Percentiles rank a stretch among this genome's conserved stretches.
Conservation (phyloP, 495 filamentous ascomycete species). For the Pyronema domesticum region DNA sequence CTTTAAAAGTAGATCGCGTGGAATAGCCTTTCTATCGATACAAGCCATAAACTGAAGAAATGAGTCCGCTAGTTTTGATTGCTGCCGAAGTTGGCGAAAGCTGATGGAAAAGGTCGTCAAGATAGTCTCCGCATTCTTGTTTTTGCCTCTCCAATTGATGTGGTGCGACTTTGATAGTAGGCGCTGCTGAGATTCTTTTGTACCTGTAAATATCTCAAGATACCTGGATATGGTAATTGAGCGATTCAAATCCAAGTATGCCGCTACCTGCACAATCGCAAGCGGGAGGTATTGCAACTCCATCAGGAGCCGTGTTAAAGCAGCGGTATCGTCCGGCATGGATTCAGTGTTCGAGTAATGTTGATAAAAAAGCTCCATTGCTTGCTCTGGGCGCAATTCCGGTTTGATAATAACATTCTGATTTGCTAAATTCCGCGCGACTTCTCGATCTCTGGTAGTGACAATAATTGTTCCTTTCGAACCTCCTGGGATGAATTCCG, state of each 20-base stretch:
- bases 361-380: background rate
- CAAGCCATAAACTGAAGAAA: conserved; percentile 24
- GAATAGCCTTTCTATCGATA: conserved; percentile 25
- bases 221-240: background rate
- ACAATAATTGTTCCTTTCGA: conserved; percentile 23
- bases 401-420: background rate
- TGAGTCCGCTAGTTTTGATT: conserved; percentile 15
- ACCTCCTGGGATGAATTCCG: conserved; percentile 11
- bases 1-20: conserved; percentile 7
- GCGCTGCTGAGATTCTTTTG: background rate
- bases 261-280: conserved; percentile 8
- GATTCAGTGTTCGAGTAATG: background rate
- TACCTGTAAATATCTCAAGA: background rate
- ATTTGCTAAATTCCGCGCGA: conserved; percentile 4
- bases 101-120: conserved; percentile 32
- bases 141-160: conserved; percentile 13
- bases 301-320: background rate
- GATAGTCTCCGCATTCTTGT: conserved; percentile 23
- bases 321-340: conserved; percentile 3
- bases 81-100: conserved; percentile 28
- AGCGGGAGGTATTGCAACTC: conserved; percentile 10
- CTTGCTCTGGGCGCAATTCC: background rate
- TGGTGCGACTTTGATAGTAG: conserved; percentile 7
- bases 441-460: conserved; percentile 22
- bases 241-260: conserved; percentile 1